Evolutionary conservation across 108 stramenopile genomes (phyloP).

Genomic region (Parmales sp.): DNA sequence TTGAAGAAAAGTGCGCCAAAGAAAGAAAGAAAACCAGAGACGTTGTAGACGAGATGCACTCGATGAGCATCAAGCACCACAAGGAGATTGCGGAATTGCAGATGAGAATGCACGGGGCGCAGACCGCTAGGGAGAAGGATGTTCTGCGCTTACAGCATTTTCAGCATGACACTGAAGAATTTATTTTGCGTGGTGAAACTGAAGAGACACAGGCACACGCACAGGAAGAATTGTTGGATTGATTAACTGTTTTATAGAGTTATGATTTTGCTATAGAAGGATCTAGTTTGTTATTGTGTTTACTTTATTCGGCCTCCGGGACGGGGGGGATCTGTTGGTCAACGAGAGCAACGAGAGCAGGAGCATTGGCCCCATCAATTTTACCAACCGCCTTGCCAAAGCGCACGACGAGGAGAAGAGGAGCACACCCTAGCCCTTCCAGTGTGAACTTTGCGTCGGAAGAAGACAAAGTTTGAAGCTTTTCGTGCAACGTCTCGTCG

Average conservation of each 20-base stretch:
- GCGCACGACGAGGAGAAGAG: background rate
- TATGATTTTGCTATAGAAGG: background rate
- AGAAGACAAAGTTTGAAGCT: background rate
- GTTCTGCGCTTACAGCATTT: too few species aligned
- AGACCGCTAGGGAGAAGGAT: too few species aligned
- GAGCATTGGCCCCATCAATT: background rate
- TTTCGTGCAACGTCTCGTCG: background rate
- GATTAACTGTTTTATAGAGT: too few species aligned
- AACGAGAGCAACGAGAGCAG: background rate
- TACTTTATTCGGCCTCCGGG: background rate
- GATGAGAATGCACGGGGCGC: too few species aligned
- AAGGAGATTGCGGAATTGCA: background rate
- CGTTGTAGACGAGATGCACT: background rate
- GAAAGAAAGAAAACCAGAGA: background rate
- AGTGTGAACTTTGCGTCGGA: background rate
- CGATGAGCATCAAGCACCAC: background rate
- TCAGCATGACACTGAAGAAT: too few species aligned
- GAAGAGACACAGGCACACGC: too few species aligned
- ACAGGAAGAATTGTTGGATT: too few species aligned
- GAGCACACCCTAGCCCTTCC: background rate
- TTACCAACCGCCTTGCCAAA: constrained; percentile 5
- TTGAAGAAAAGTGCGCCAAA: background rate
- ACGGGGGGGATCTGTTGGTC: background rate
- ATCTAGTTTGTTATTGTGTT: background rate
- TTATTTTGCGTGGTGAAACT: too few species aligned